phyloP scores from a whole-genome alignment of 2,329 filamentous ascomycete genomes.

The Emmonsiellopsis sp. region DNA sequence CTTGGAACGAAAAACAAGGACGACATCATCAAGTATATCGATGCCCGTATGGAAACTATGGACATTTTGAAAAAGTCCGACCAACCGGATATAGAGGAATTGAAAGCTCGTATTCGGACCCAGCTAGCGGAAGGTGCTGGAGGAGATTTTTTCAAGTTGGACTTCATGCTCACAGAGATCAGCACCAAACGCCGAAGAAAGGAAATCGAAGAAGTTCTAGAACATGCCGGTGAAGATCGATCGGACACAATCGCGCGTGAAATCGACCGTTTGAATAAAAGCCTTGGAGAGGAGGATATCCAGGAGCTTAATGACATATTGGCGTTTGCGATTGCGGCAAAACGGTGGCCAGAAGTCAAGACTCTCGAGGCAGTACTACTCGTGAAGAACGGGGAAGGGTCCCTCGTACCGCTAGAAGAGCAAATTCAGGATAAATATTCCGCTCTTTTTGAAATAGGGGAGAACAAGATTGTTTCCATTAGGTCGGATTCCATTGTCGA shows the following conservation, averaged over 20 bases:
- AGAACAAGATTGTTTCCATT: conserved; percentile 8
- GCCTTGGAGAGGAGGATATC: conserved; percentile 17
- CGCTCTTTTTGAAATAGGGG: conserved; percentile 13
- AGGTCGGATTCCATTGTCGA: conserved; percentile 18
- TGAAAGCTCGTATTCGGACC: conserved; percentile 14
- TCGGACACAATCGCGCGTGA: conserved; percentile 18
- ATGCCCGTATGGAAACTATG: conserved; percentile 18
- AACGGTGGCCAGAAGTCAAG: conserved; percentile 10
- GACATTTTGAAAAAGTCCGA: conserved; percentile 16
- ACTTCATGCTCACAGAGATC: conserved; percentile 18
- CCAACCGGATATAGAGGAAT: conserved; percentile 12
- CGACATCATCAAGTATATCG: conserved; percentile 17
- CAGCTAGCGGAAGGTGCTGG: conserved; percentile 14
- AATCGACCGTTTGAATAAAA: conserved; percentile 17
- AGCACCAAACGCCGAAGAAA: conserved; percentile 18
- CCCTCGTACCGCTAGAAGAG: conserved; percentile 16
- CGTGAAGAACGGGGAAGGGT: conserved; percentile 16
- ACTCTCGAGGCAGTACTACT: conserved; percentile 17
- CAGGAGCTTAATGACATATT: conserved; percentile 22
- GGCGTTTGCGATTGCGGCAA: conserved; percentile 18
- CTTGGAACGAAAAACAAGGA: conserved; percentile 15
- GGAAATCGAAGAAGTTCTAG: conserved; percentile 19
- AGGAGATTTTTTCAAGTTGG: conserved; percentile 20
- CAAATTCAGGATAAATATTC: conserved; percentile 17
- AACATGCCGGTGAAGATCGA: conserved; percentile 16